These are phyloP conservation scores for Fonsecaea multimorphosa DNA, from an alignment of 2,329 filamentous ascomycete species.

Conservation along the genomic window DNA sequence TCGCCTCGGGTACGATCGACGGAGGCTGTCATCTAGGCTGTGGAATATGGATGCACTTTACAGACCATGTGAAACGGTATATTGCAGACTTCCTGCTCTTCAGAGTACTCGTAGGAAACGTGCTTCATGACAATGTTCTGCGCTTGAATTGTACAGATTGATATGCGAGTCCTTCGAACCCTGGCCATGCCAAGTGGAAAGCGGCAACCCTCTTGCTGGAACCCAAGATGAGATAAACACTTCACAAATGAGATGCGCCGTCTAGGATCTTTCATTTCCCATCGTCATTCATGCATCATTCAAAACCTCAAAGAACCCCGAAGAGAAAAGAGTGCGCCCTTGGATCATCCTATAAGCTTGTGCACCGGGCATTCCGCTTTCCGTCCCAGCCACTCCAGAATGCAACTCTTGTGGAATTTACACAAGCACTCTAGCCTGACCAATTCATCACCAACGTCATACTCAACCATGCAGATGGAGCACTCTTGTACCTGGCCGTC, in stretches of 20 bases:
- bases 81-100: not conserved
- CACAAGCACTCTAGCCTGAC: slow-evolving; percentile 67
- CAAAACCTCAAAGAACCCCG: slow-evolving; percentile 11
- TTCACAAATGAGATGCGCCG: not conserved
- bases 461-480: slow-evolving; percentile 70
- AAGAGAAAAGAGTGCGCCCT: not conserved
- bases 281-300: slow-evolving; percentile 6
- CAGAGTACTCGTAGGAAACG: not conserved
- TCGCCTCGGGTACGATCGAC: not conserved
- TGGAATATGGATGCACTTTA: not conserved
- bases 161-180: not conserved
- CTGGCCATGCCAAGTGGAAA: not conserved
- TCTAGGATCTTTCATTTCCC: not conserved
- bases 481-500: slow-evolving; percentile 64
- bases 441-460: slow-evolving; percentile 64
- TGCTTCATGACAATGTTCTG: not conserved
- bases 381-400: slow-evolving; percentile 66
- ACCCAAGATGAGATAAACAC: not conserved
- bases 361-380: slow-evolving; percentile 67
- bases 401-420: slow-evolving; percentile 68
- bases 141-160: not conserved
- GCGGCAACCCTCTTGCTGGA: not conserved
- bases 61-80: not conserved
- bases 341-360: slow-evolving; percentile 47
- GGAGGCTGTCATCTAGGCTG: not conserved